Percentiles rank a stretch among this genome's conserved stretches.
These are phyloP conservation scores for Marchantia polymorpha DNA, from an alignment of 225 moss, liverwort and hornwort genomes.

Conservation along the genomic window DNA sequence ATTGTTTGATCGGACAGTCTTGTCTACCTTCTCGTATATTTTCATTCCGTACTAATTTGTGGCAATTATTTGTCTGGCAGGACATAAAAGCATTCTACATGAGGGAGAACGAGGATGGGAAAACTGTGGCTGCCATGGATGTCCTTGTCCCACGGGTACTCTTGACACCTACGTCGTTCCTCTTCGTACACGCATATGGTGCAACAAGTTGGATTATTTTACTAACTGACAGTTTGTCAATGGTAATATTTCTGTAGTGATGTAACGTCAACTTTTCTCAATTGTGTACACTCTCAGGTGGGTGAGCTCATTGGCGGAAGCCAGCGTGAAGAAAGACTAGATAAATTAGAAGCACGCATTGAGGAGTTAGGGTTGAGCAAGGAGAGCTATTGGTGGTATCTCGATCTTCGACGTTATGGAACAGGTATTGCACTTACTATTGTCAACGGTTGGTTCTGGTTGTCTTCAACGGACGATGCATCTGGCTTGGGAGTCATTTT, in stretches of 20 bases:
- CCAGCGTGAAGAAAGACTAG: constrained; percentile 92
- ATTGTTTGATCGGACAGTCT: background rate
- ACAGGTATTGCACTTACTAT: constrained; percentile 46
- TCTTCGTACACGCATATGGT: background rate
- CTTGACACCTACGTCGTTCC: background rate
- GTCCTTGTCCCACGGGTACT: constrained; percentile 84
- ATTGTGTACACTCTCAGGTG: constrained; percentile 38
- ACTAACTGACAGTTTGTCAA: background rate
- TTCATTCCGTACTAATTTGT: background rate
- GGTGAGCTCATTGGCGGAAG: constrained; percentile 95
- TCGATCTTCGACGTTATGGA: constrained; percentile 88
- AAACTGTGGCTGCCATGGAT: constrained; percentile 98
- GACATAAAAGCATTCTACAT: constrained; percentile 98
- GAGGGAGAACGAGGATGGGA: constrained; percentile 95
- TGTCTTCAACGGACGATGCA: too few species aligned
- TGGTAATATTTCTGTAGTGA: background rate
- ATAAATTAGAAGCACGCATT: constrained; percentile 70
- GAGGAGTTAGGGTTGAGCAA: constrained; percentile 81
- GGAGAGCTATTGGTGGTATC: constrained; percentile 98
- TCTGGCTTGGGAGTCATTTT: too few species aligned
- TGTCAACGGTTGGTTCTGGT: too few species aligned
- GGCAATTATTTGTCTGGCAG: constrained; percentile 30
- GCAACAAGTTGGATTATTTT: background rate
- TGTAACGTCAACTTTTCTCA: background rate
- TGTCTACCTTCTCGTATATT: background rate